Evolutionary conservation across 176 grass and related monocot species (phyloP).

Genomic region (Microstegium vimineum): DNA sequence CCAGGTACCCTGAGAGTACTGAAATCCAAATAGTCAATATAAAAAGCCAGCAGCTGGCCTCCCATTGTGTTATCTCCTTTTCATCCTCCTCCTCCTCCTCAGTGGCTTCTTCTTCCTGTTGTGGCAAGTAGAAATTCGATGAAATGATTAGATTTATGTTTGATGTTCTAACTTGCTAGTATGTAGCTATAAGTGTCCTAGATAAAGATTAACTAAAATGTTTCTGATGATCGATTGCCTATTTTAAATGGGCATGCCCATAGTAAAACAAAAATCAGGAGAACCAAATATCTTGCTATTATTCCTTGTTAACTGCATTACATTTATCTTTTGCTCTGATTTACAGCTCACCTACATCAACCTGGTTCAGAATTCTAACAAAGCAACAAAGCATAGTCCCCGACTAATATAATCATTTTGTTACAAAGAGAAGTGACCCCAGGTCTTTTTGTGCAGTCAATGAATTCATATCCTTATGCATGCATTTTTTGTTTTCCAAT

Average conservation of each 20-base stretch:
- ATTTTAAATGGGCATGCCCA: not conserved
- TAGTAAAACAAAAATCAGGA: not conserved
- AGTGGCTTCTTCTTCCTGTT: conserved; percentile 52
- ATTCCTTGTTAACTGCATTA: not conserved
- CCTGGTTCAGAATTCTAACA: not conserved
- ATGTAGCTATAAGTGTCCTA: not conserved
- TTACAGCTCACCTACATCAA: not conserved
- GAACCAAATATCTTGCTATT: conserved; percentile 8
- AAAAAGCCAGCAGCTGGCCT: conserved; percentile 82
- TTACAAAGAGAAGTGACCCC: not conserved
- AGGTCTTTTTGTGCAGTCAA: not conserved
- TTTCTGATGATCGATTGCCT: not conserved
- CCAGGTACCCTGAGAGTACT: conserved; percentile 89
- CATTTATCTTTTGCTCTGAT: not conserved
- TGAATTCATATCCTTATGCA: not conserved
- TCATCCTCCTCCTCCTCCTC: conserved; percentile 49
- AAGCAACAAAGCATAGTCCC: not conserved
- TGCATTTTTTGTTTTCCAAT: not conserved
- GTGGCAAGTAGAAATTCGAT: conserved; percentile 9
- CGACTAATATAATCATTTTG: not conserved
- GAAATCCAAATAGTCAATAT: conserved; percentile 97
- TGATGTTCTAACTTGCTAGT: not conserved
- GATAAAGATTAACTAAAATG: not conserved
- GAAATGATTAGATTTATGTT: not conserved
- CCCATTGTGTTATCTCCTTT: conserved; percentile 84